Evolutionary conservation across 495 filamentous ascomycete species (phyloP).

Genomic region (Talaromyces proteolyticus): DNA sequence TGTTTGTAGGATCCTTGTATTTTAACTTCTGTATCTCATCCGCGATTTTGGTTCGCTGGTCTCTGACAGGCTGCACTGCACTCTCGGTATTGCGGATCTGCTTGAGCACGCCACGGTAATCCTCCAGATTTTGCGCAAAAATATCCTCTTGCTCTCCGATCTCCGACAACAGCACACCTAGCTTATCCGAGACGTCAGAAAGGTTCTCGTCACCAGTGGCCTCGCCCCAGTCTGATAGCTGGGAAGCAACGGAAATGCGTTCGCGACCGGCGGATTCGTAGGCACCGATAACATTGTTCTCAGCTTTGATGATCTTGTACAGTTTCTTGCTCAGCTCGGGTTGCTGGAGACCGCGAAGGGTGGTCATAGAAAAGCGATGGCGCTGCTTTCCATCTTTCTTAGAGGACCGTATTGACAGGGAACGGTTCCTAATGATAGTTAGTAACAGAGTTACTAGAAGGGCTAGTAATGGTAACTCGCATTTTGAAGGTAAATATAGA

Average conservation of each 20-base stretch:
- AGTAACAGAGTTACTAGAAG: no score
- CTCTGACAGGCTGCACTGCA: constrained; percentile 85
- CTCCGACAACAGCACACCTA: constrained; percentile 86
- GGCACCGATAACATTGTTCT: constrained; percentile 76
- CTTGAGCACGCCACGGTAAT: constrained; percentile 74
- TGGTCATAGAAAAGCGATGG: constrained; percentile 71
- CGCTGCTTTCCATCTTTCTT: constrained; percentile 33
- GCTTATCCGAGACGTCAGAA: constrained; percentile 86
- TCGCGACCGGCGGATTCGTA: constrained; percentile 79
- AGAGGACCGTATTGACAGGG: constrained; percentile 53
- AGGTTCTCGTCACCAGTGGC: constrained; percentile 78
- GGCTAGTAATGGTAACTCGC: no score
- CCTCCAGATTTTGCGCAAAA: constrained; percentile 83
- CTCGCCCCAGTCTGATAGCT: constrained; percentile 97
- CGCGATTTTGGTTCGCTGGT: constrained; percentile 73
- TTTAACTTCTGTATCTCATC: constrained; percentile 90
- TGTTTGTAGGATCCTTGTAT: constrained; percentile 76
- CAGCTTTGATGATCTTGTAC: constrained; percentile 84
- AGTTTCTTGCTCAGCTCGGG: constrained; percentile 81
- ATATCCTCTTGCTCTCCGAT: constrained; percentile 87
- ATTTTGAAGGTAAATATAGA: no score
- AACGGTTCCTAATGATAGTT: constrained; percentile 44
- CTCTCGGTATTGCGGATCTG: constrained; percentile 86
- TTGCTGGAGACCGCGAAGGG: constrained; percentile 74
- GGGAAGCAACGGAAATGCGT: constrained; percentile 73